phyloP scores from a whole-genome alignment of 495 filamentous ascomycete genomes.

The Baudoinia panamericana region DNA sequence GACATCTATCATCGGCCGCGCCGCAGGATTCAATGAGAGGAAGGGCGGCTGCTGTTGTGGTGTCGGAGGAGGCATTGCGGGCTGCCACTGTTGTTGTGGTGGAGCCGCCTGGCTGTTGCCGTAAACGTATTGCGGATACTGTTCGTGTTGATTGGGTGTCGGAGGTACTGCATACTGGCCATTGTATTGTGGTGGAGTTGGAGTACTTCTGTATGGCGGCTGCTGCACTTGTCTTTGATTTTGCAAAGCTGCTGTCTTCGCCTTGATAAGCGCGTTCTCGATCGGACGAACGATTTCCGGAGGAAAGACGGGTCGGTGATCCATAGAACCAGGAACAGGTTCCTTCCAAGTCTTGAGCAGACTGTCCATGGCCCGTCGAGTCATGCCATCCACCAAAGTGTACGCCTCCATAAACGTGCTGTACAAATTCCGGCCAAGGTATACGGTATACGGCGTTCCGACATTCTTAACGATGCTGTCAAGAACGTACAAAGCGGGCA shows the following conservation, averaged over 20 bases:
- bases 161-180: constrained; percentile 32
- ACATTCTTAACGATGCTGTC: constrained; percentile 99
- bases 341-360: constrained; percentile 98
- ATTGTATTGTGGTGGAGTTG: constrained; percentile 50
- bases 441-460: constrained; percentile 89
- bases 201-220: constrained; percentile 43
- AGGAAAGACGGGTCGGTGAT: constrained; percentile 77
- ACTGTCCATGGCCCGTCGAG: constrained; percentile 84
- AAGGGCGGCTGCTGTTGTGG: constrained; percentile 21
- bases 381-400: constrained; percentile 63
- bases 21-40: constrained; percentile 8
- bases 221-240: constrained; percentile 49
- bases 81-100: constrained; percentile 1
- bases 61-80: constrained; percentile 5
- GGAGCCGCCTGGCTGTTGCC: constrained; percentile 11
- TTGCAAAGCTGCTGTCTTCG: constrained; percentile 59
- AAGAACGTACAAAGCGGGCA: constrained; percentile 92
- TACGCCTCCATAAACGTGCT: constrained; percentile 94
- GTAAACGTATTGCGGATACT: constrained; percentile 9
- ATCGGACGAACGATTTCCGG: constrained; percentile 73
- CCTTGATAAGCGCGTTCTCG: constrained; percentile 85
- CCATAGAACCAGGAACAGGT: constrained; percentile 80
- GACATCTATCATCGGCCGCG: constrained; percentile 35
- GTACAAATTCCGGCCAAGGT: constrained; percentile 82
- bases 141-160: constrained; percentile 10